Percentiles rank a stretch among this genome's conserved stretches.
These are phyloP conservation scores for Coniochaeta sp. DNA, from an alignment of 2,329 filamentous ascomycete species.

Conservation along the genomic window DNA sequence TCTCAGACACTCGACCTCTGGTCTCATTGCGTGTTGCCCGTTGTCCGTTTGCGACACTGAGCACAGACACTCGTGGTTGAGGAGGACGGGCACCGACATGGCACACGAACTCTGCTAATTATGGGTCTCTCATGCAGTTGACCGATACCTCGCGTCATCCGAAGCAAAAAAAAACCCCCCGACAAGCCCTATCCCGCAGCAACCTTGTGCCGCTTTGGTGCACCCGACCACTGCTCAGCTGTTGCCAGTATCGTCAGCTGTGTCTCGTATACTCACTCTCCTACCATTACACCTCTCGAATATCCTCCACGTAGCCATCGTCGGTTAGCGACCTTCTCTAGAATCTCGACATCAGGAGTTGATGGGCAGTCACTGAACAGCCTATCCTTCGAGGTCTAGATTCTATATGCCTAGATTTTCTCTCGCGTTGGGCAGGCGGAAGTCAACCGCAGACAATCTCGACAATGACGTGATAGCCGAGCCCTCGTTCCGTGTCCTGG, in stretches of 20 bases:
- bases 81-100: conserved; percentile 17
- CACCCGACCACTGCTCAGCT: conserved; percentile 4
- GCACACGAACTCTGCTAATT: conserved; percentile 23
- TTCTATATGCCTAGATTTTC: conserved; percentile 57
- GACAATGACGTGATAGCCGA: conserved; percentile 43
- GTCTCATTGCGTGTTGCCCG: too few relatives aligned
- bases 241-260: background rate
- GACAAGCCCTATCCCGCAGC: background rate
- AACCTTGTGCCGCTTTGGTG: background rate
- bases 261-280: conserved; percentile 10
- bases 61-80: background rate
- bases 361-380: background rate
- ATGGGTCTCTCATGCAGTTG: conserved; percentile 27
- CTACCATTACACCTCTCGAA: background rate
- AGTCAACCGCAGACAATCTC: conserved; percentile 48
- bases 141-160: conserved; percentile 17
- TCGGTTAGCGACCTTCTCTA: background rate
- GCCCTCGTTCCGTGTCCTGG: conserved; percentile 52
- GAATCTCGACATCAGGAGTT: conserved; percentile 4
- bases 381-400: conserved; percentile 7
- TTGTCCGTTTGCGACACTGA: too few relatives aligned
- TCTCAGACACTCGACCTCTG: too few relatives aligned
- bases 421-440: conserved; percentile 52
- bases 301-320: background rate
- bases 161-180: background rate